Evolutionary conservation across 2,329 filamentous ascomycete genomes (phyloP), one percentile per base, ranked within the genome.

Genomic region (Clonostachys chloroleuca): DNA sequence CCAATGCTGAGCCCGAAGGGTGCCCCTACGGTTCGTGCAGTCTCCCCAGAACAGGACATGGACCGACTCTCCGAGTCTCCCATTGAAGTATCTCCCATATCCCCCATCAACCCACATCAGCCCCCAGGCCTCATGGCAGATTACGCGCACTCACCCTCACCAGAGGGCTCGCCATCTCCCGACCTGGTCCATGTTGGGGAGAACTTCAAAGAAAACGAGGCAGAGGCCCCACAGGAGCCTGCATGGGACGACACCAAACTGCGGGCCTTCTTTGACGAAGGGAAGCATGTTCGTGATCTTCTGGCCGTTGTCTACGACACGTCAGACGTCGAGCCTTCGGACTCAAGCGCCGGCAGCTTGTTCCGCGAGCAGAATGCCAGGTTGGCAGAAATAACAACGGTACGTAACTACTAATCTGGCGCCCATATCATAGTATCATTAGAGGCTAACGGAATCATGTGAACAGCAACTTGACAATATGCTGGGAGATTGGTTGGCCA

Each of bases 231-330:
- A 5, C 34, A 16, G 44, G 60, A 65, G 14, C 73, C 74, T 24
- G 81, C 83, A 0, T 99, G 94, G 94, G 92, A 90, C 52, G 92
- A 97, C 64, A 77, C 83, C 47, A 89, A 84, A 56, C 78, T 99
- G 30, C 83, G 90, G 50, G 86, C 88, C 13, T 99, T 96, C 68
- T 87, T 97, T 58, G 92, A 97, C 55, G 90, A 94, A 55, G 84
- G 89, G 51, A 84, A 85, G 34, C 90, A 96, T 52, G 90, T 99
- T 55, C 83, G 89, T 44, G 92, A 99, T 62, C 80, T 97, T 62
- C 77, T 97, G 45, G 80, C 92, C 36, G 87, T 99, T 51, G 90
- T 99, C 30, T 92, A 96, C 61, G 92, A 97, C 67, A 96, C 92
- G 64, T 87, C 84, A 13, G 88, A 92, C 49, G 84, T 95, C 14